Base-by-base conservation (phyloP, 2,329 filamentous ascomycete genomes). In the Huntiella abstrusa region DNA sequence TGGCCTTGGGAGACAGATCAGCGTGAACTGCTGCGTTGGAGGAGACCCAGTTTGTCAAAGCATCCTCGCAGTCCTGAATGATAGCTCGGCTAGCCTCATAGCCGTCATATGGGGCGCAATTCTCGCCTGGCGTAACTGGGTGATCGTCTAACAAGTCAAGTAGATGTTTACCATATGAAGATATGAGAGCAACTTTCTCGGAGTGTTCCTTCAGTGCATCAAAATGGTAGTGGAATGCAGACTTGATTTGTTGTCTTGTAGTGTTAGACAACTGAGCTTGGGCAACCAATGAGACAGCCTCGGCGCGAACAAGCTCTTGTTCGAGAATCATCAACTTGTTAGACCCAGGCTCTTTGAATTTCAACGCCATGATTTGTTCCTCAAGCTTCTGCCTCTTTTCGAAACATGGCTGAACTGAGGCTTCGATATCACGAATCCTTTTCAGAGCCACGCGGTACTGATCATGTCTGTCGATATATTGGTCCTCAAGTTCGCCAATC, bases 361-460 rank as follows among this genome's bases (percentile, higher is more conserved):
- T 98, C 57, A 98, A 75, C 64, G 96, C 88, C 43, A 91, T 88
- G 56, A 98, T 98, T 61, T 96, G 85, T 61, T 98, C 91, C 57
- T 85, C 94, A 59, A 98, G 96, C 68, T 96, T 98, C 64, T 96
- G 88, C 70, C 98, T 98, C 91, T 91, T 83, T 66, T 98, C 91
- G 66, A 91, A 77, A 69, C 87, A 95, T 48, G 91, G 91, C 66
- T 98, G 91, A 43, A 98, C 91, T 16, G 88, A 96, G 50, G 88
- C 87, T 65, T 98, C 91, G 53, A 98, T 98, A 66, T 98, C 98
- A 57, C 91, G 83, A 59, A 98, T 94, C 62, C 86, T 93, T 80
- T 98, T 98, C 67, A 98, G 93, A 46, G 91, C 98, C 49, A 98
- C 83, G 59, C 91, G 85, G 69, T 96, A 98, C 66, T 98, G 91